These are phyloP conservation scores for Psidium friedrichsthalianum DNA, from an alignment of 345 rosid genomes.

Conservation along the genomic window DNA sequence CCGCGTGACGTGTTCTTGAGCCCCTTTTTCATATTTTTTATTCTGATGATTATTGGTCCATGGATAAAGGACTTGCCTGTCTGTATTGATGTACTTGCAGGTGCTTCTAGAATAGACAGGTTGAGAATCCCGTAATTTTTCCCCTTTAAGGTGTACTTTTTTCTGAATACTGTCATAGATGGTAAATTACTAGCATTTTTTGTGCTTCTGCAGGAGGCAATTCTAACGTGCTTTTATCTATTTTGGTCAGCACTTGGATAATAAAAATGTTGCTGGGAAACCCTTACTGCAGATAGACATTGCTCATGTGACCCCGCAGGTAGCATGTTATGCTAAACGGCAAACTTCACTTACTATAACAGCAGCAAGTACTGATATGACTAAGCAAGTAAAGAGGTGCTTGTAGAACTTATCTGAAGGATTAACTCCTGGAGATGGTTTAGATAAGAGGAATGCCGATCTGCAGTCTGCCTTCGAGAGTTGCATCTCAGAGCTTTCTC, in stretches of 20 bases:
- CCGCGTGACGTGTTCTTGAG: too few species aligned
- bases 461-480: slow-evolving; percentile 65
- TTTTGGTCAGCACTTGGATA: slow-evolving; percentile 89
- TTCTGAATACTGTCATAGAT: neutral
- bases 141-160: neutral
- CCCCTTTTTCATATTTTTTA: too few species aligned
- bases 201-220: slow-evolving; percentile 44
- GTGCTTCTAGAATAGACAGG: too few species aligned
- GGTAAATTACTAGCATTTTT: neutral
- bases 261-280: too few species aligned
- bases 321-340: slow-evolving; percentile 52
- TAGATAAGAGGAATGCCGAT: slow-evolving; percentile 29
- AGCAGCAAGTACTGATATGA: slow-evolving; percentile 56
- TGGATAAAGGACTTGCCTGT: too few species aligned
- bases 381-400: slow-evolving; percentile 73
- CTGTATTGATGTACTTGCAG: too few species aligned
- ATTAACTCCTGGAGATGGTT: slow-evolving; percentile 23
- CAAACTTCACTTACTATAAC: slow-evolving; percentile 44
- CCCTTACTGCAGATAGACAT: slow-evolving; percentile 46
- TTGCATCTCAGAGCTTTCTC: slow-evolving; percentile 58
- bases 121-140: too few species aligned
- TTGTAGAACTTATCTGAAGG: slow-evolving; percentile 52
- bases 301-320: slow-evolving; percentile 46
- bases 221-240: slow-evolving; percentile 54
- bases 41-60: too few species aligned